Evolutionary conservation across 2,329 filamentous ascomycete species (phyloP), one percentile per base, ranked within the genome.

Genomic region (Trichoderma sp.): DNA sequence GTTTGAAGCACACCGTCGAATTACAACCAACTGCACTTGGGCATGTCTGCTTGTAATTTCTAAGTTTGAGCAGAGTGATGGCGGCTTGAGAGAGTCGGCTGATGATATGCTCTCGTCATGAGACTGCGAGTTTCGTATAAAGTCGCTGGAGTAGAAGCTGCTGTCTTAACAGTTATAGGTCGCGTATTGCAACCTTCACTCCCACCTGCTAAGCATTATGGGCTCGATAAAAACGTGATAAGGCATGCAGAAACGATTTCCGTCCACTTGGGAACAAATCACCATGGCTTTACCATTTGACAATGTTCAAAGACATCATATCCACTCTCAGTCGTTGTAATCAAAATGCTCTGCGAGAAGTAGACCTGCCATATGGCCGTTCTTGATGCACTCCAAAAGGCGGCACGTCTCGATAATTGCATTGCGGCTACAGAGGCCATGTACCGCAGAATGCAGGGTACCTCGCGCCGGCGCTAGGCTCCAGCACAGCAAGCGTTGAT

Each of bases 1-100:
- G 44, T 54, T 59, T 51, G 44, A 62, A 52, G 58, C 24, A 62
- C 52, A 52, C 39, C 44, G n/a, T 62, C 39, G 30, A 62, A 26
- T 54, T 54, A 45, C 44, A 57, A 30, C 24, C 58, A 12, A 28
- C 19, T 19, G 48, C 39, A 45, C 24, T 26, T 39, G 19, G 7
- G 50, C 30, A 7, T 52, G 1, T 2, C 5, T 52, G 9, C 14
- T 5, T 52, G 17, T 9, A 4, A 9, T 9, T 3, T 12, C 10
- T 34, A 5, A 10, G 28, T 30, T 9, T 14, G 6, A 2, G 4
- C 24, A 58, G 55, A 47, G 1, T 10, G n/a, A 47, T 52, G 50
- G 30, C 26, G 9, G 17, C 12, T 30, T 34, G 30, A 3, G 19
- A 24, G 34, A 30, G 26, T 30, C 50, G 34, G 26, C 50, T 28